Percentiles rank a stretch among this genome's conserved stretches.
These are phyloP conservation scores for Boletus pseudo-olivaceus DNA, from an alignment of 768 basidiomycete species.

Conservation along the genomic window DNA sequence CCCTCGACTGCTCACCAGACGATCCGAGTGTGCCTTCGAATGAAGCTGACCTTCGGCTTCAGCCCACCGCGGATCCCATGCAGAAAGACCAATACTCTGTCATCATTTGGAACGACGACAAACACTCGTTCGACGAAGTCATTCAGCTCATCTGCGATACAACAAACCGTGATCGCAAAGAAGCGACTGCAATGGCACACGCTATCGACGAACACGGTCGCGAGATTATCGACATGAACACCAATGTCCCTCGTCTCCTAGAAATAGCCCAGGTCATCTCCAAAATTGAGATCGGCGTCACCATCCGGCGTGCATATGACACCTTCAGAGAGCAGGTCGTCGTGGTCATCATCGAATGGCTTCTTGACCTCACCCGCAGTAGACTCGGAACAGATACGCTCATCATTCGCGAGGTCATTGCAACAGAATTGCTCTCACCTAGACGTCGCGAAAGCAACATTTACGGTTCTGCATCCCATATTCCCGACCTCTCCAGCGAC, in stretches of 20 bases:
- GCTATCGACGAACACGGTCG: conserved; percentile 77
- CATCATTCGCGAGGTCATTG: conserved; percentile 69
- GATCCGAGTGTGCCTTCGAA: conserved; percentile 64
- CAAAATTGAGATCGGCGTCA: conserved; percentile 90
- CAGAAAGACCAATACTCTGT: conserved; percentile 77
- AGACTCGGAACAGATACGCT: conserved; percentile 65
- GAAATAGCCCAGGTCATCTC: conserved; percentile 76
- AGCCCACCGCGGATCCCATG: conserved; percentile 76
- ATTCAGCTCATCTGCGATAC: conserved; percentile 64
- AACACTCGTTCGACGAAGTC: conserved; percentile 89
- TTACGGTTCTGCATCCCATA: conserved; percentile 36
- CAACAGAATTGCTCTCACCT: conserved; percentile 62
- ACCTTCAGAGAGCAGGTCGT: conserved; percentile 86
- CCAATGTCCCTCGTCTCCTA: conserved; percentile 49
- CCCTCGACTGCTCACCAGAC: conserved; percentile 77
- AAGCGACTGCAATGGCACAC: conserved; percentile 53
- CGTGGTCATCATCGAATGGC: conserved; percentile 82
- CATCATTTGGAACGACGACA: conserved; percentile 95
- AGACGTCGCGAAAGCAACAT: conserved; percentile 51
- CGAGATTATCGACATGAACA: conserved; percentile 77
- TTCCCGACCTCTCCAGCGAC: conserved; percentile 37
- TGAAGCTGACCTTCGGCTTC: conserved; percentile 67
- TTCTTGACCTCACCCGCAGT: conserved; percentile 74
- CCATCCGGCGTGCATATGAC: conserved; percentile 81
- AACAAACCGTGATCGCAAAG: conserved; percentile 48